Base-by-base conservation (phyloP, 2,329 filamentous ascomycete species). In the Colletotrichum musicola region DNA sequence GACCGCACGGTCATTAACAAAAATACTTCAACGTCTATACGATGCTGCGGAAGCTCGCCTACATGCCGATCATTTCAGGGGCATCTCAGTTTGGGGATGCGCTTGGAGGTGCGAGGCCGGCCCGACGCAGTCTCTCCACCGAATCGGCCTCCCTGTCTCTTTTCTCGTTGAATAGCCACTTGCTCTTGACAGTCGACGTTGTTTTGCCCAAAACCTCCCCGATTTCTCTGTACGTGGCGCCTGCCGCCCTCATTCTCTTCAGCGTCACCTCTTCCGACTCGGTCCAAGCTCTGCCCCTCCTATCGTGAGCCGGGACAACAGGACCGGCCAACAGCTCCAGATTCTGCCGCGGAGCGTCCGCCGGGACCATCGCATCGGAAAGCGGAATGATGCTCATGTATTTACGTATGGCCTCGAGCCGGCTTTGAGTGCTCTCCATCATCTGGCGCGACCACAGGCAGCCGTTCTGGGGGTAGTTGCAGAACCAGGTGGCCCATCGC, bases 401-500 rank as follows among this genome's bases (percentile, higher is more conserved):
- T 16, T n/a, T 3, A 4, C 54, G 30, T 10, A 51, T 51, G 2
- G 30, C 62, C 7, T 22, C 9, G 4, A 64, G 44, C 13, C 55
- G 44, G 4, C 22, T 51, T 12, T 30, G 25, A 5, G 27, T 22
- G 49, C 7, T 38, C 10, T 16, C 13, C 0, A 2, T 20, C 6
- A 53, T n/a, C 9, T 60, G n/a, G n/a, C 5, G 38, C n/a, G 46
- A 30, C 62, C 62, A 60, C 1, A 64, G 20, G n/a, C 62, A 64
- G n/a, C 25, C 47, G 18, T 44, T 54, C 0, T 49, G 30, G 4
- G 10, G 25, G 6, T 30, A 14, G 35, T 13, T 20, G 38, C 62
- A 64, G 7, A 65, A 4, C 7, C 47, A 62, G 22, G 69, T 58
- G 13, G 20, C 13, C 56, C 62, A 12, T 65, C 64, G 9, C 62